phyloP scores from a whole-genome alignment of 257 asterid genomes.

The Schizonepeta tenuifolia region DNA sequence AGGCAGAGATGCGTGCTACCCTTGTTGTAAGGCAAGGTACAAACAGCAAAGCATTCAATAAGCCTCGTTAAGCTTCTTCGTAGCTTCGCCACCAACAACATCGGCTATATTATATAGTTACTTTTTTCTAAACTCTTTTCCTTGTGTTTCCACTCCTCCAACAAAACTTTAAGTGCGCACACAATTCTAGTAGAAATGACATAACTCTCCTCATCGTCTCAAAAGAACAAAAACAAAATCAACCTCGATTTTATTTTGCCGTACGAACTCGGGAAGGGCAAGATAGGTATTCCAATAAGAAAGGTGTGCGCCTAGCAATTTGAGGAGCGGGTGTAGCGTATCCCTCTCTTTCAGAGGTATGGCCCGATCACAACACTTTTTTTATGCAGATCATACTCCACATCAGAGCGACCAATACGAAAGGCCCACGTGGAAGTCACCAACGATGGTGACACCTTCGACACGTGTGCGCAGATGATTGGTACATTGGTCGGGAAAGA shows the following conservation, averaged over 20 bases:
- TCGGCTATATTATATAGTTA: not conserved
- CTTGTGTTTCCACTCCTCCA: conserved; percentile 25
- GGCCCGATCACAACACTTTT: conserved; percentile 3
- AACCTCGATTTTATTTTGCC: too few species aligned
- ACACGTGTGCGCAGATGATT: conserved; percentile 26
- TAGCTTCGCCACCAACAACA: conserved; percentile 29
- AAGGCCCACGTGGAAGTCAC: not conserved
- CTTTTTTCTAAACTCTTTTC: not conserved
- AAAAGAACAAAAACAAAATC: too few species aligned
- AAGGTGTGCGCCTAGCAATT: conserved; percentile 1
- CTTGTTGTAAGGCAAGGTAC: conserved; percentile 32
- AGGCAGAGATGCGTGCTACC: conserved; percentile 31
- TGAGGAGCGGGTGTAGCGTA: not conserved
- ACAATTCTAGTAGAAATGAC: not conserved
- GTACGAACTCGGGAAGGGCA: conserved; percentile 16
- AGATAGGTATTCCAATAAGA: not conserved
- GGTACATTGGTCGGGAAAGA: not conserved
- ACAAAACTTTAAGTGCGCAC: not conserved
- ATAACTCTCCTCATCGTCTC: too few species aligned
- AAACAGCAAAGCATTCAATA: conserved; percentile 32
- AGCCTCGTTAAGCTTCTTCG: conserved; percentile 31
- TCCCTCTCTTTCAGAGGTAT: not conserved
- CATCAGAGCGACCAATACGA: conserved; percentile 21
- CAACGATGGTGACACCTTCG: not conserved
- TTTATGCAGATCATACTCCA: conserved; percentile 3